Percentiles rank a stretch among this genome's conserved stretches.
phyloP scores from a whole-genome alignment of 495 filamentous ascomycete genomes.

The Lophium mytilinum region DNA sequence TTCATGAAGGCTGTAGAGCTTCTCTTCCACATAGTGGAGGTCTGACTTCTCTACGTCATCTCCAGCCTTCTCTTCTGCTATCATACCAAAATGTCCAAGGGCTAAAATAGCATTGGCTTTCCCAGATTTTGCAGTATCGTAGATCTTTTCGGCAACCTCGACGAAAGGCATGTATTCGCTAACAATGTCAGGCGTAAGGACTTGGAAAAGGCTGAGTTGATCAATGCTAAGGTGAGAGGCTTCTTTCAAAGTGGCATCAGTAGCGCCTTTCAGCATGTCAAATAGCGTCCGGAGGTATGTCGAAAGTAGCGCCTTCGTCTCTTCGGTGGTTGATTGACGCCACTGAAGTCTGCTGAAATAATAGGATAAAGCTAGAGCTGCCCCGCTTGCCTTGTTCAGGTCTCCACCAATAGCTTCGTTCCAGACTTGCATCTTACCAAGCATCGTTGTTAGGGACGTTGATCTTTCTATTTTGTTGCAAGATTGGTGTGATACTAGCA shows the following conservation, averaged over 20 bases:
- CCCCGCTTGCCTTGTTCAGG: constrained; percentile 53
- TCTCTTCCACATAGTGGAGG: constrained; percentile 45
- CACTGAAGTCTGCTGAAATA: constrained; percentile 51
- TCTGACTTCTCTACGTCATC: constrained; percentile 24
- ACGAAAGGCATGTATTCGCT: constrained; percentile 33
- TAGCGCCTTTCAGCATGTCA: constrained; percentile 42
- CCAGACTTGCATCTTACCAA: constrained; percentile 42
- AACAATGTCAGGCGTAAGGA: constrained; percentile 41
- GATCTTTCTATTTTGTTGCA: constrained; percentile 33
- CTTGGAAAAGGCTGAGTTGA: constrained; percentile 64
- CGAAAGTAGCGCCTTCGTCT: constrained; percentile 32
- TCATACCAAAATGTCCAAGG: constrained; percentile 60
- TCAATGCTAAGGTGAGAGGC: constrained; percentile 58
- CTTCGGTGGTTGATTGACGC: constrained; percentile 20
- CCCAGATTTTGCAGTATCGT: constrained; percentile 62
- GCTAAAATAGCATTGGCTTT: constrained; percentile 72
- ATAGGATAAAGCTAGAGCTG: constrained; percentile 50
- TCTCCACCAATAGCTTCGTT: constrained; percentile 51
- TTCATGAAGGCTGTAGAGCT: constrained; percentile 68
- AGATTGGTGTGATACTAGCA: constrained; percentile 60
- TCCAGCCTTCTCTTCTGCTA: constrained; percentile 37
- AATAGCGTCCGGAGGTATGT: constrained; percentile 38
- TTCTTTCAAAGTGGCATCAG: constrained; percentile 50
- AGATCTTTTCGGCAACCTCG: constrained; percentile 50
- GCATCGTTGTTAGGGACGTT: constrained; percentile 38